Evolutionary conservation across 192 early-diverging fungal species (phyloP).

Genomic region (Chytriomyces hyalinus): DNA sequence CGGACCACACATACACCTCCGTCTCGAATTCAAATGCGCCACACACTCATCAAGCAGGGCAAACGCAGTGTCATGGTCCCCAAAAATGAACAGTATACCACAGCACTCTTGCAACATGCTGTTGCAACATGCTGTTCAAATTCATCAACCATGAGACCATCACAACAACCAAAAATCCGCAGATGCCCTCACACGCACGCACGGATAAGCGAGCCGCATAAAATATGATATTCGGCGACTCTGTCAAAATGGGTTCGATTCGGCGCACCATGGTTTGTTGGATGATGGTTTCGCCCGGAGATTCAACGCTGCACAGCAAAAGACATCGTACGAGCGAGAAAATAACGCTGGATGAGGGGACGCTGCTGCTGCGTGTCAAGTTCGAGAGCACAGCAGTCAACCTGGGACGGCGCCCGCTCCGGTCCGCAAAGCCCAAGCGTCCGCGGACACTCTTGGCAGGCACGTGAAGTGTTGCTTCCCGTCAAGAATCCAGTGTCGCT

Average conservation of each 20-base stretch:
- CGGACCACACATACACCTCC: background rate
- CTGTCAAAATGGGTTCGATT: too few species aligned
- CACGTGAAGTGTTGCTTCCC: too few species aligned
- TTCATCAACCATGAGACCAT: background rate
- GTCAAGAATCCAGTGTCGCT: too few species aligned
- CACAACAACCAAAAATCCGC: background rate
- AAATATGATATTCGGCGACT: too few species aligned
- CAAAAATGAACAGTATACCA: background rate
- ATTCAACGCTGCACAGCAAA: background rate
- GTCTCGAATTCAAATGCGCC: background rate
- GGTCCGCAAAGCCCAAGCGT: too few species aligned
- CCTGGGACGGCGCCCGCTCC: slow-evolving; percentile 11
- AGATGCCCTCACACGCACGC: too few species aligned
- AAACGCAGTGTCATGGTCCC: background rate
- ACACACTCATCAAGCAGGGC: background rate
- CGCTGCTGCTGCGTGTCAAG: slow-evolving; percentile 24
- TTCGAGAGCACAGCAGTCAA: slow-evolving; percentile 30
- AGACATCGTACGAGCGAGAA: background rate
- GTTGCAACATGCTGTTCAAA: background rate
- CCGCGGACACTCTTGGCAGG: too few species aligned
- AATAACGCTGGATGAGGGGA: slow-evolving; percentile 1
- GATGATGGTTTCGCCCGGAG: too few species aligned
- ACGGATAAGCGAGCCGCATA: too few species aligned
- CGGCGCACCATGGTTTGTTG: too few species aligned
- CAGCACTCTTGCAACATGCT: background rate